Percentiles rank a stretch among this genome's conserved stretches.
Conservation (phyloP, 108 stramenopile genomes). For the Pseudonitzschia multiseries region DNA sequence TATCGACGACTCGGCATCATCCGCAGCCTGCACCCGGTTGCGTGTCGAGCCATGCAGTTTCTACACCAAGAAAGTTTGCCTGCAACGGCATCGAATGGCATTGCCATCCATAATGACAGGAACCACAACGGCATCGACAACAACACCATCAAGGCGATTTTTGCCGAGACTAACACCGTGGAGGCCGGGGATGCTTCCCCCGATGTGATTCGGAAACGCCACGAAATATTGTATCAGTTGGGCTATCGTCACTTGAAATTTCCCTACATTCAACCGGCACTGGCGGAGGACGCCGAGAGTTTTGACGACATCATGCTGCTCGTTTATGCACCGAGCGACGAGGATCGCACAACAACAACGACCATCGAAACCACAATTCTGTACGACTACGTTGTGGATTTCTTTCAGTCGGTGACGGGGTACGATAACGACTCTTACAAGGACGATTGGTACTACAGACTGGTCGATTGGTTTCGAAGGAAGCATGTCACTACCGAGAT, state of each 20-base stretch:
- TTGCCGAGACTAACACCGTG: slow-evolving; percentile 56
- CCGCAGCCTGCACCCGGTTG: slow-evolving; percentile 38
- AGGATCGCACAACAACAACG: not conserved
- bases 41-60: slow-evolving; percentile 33
- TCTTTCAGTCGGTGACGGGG: slow-evolving; percentile 51
- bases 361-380: slow-evolving; percentile 41
- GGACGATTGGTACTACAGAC: slow-evolving; percentile 19
- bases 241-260: slow-evolving; percentile 53
- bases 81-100: not conserved
- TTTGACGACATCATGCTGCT: slow-evolving; percentile 45
- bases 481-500: not conserved
- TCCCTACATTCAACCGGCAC: slow-evolving; percentile 58
- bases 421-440: slow-evolving; percentile 21
- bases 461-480: slow-evolving; percentile 16
- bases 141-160: slow-evolving; percentile 33
- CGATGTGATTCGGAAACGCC: slow-evolving; percentile 39
- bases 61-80: slow-evolving; percentile 19
- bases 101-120: not conserved
- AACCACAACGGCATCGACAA: not conserved
- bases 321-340: slow-evolving; percentile 23
- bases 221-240: slow-evolving; percentile 41
- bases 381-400: slow-evolving; percentile 47
- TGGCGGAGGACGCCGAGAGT: slow-evolving; percentile 19
- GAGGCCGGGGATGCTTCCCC: slow-evolving; percentile 54
- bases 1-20: slow-evolving; percentile 47